Conservation (phyloP, 1,284 basidiomycete species). For the Ustilago trichophora region DNA sequence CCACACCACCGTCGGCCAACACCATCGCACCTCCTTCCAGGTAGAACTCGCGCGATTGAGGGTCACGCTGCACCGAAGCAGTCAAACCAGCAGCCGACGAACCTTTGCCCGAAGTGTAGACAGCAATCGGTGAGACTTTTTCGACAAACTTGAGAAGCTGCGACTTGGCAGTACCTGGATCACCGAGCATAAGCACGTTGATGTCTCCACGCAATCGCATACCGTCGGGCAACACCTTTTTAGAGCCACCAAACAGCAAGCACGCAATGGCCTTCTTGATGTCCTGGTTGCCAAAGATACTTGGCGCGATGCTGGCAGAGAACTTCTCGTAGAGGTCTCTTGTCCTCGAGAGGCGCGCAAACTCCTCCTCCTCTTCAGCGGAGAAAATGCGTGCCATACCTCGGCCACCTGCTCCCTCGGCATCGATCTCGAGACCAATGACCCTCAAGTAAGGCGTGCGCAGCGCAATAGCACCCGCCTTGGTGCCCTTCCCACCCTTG, state of each 20-base stretch:
- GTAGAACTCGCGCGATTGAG: conserved; percentile 93
- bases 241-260: conserved; percentile 95
- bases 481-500: conserved; percentile 72
- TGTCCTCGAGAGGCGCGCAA: conserved; percentile 85
- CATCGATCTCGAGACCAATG: conserved; percentile 87
- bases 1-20: conserved; percentile 95
- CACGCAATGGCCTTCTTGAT: conserved; percentile 98
- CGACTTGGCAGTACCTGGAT: conserved; percentile 97
- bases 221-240: conserved; percentile 95
- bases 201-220: conserved; percentile 98
- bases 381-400: conserved; percentile 79
- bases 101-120: conserved; percentile 98
- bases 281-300: conserved; percentile 94
- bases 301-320: conserved; percentile 91
- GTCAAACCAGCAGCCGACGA: conserved; percentile 98
- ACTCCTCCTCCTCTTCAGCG: conserved; percentile 97
- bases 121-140: conserved; percentile 95
- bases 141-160: conserved; percentile 98
- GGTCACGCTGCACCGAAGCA: conserved; percentile 94
- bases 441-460: conserved; percentile 94
- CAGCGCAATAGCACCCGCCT: conserved; percentile 74
- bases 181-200: conserved; percentile 93
- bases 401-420: conserved; percentile 71
- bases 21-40: conserved; percentile 99
- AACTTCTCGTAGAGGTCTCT: conserved; percentile 94